Base-by-base conservation (phyloP, 208 protist species). In the Leishmania amazonensis region DNA sequence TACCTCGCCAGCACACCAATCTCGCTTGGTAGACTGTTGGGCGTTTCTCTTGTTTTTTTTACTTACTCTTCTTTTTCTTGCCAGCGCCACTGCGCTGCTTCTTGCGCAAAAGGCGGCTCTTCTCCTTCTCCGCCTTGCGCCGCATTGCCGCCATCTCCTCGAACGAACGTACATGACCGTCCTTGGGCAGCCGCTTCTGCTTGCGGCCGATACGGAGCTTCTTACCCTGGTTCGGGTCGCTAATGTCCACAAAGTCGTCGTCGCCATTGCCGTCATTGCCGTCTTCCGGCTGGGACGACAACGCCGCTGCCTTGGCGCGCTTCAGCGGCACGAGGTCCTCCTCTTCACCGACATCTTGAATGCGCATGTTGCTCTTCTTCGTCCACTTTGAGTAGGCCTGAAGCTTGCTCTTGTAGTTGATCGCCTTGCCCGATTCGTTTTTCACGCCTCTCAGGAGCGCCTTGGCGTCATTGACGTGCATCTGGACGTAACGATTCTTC, bases 341-440 rank as follows among this genome's bases (percentile, higher is more conserved):
- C 85, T 97, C 95, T 85, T 98, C 95, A 40, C 95, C 95, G 58
- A 94, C 93, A 79, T 98, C 95, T 76, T 98, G 95, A 77, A 98
- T 95, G 80, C 95, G 95, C 89, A 97, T 89, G 82, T 98, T 98
- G 85, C 93, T 97, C 89, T 96, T 96, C 88, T 96, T 96, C 68
- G 86, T 92, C 94, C 95, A 98, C 81, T 95, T 94, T 62, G 77
- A 87, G 85, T 98, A 98, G n/a, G 87, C 86, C 47, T 97, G 89
- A 6, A 98, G 88, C 84, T 98, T 98, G 60, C 83, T 88, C 84
- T 98, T 98, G 88, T 95, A 96, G 89, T 98, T 94, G 78, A 98
- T 97, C 57, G 91, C 90, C 88, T 98, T 98, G 74, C 96, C 96
- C 1, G 96, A 47, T 75, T 98, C 96, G 86, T 98, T 98, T 86